These are phyloP conservation scores for Mortierella sp. DNA, from an alignment of 371 early-diverging fungal genomes.

Conservation along the genomic window DNA sequence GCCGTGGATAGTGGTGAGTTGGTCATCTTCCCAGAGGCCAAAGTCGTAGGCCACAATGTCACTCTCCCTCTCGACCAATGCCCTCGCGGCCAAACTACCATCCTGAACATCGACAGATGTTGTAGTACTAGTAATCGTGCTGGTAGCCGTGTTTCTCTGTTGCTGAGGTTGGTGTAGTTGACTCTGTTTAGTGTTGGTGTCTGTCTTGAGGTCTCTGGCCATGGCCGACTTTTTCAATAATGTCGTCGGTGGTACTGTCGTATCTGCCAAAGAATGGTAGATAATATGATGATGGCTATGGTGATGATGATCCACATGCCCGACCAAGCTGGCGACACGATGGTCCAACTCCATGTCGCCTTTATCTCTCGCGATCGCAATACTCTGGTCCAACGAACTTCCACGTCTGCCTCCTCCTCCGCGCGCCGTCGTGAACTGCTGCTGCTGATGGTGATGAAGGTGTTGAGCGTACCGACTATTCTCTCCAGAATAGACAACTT, in stretches of 20 bases:
- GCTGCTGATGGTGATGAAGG: background rate
- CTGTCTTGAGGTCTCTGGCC: background rate
- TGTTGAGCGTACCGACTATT: conserved; percentile 7
- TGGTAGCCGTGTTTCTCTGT: background rate
- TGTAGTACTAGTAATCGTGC: background rate
- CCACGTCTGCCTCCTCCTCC: background rate
- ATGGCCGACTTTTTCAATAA: background rate
- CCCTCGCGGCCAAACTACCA: background rate
- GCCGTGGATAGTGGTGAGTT: conserved; percentile 11
- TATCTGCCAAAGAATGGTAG: background rate
- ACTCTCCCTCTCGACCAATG: background rate
- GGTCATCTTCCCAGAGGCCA: conserved; percentile 35
- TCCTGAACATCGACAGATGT: background rate
- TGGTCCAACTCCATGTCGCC: conserved; percentile 19
- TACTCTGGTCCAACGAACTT: conserved; percentile 22
- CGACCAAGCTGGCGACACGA: conserved; percentile 16
- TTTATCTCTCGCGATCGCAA: conserved; percentile 10
- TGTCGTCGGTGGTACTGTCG: background rate
- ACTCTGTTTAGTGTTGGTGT: background rate
- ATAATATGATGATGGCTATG: background rate
- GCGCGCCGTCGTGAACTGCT: background rate
- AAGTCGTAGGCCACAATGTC: conserved; percentile 28
- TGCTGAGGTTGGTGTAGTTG: background rate
- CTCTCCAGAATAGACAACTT: conserved; percentile 43
- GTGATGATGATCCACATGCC: conserved; percentile 26